Percentiles rank a stretch among this genome's conserved stretches.
phyloP scores from a whole-genome alignment of 139 green algal genomes.

The Micromonas pusilla region DNA sequence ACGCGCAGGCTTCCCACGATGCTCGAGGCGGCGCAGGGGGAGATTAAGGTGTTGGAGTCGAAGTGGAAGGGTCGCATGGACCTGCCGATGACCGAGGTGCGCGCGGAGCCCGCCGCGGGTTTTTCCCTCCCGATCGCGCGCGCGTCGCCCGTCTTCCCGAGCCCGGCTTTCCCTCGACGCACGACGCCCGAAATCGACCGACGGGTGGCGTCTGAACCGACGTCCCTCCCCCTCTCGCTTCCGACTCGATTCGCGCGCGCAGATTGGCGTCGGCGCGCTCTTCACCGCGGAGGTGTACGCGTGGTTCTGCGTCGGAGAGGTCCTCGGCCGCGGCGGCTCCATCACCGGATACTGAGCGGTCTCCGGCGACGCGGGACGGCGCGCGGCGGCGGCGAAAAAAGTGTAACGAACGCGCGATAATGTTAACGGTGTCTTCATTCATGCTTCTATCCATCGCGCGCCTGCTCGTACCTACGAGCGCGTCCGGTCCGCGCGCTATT shows the following conservation, averaged over 20 bases:
- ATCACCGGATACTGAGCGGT: slow-evolving; percentile 53
- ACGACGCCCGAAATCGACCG: too few species aligned
- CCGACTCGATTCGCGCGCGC: background rate
- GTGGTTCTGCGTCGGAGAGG: slow-evolving; percentile 77
- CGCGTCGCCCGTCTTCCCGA: too few species aligned
- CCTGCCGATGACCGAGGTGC: background rate
- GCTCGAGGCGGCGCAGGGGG: slow-evolving; percentile 22
- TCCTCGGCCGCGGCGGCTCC: slow-evolving; percentile 58
- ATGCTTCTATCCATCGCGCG: too few species aligned
- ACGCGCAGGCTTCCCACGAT: background rate
- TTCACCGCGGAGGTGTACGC: slow-evolving; percentile 67
- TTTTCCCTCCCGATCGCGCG: too few species aligned
- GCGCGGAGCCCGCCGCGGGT: background rate
- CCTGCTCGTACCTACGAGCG: too few species aligned
- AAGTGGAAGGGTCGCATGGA: slow-evolving; percentile 42
- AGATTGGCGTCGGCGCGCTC: slow-evolving; percentile 46
- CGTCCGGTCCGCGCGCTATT: background rate
- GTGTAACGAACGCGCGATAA: too few species aligned
- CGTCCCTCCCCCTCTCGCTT: slow-evolving; percentile 5
- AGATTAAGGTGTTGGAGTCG: slow-evolving; percentile 35
- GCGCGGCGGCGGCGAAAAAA: background rate
- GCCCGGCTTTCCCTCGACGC: too few species aligned
- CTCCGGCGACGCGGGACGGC: background rate
- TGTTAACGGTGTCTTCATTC: too few species aligned
- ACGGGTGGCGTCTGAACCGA: too few species aligned